Conservation (phyloP, 805 yeast species). For the Schizosaccharomyces osmophilus region DNA sequence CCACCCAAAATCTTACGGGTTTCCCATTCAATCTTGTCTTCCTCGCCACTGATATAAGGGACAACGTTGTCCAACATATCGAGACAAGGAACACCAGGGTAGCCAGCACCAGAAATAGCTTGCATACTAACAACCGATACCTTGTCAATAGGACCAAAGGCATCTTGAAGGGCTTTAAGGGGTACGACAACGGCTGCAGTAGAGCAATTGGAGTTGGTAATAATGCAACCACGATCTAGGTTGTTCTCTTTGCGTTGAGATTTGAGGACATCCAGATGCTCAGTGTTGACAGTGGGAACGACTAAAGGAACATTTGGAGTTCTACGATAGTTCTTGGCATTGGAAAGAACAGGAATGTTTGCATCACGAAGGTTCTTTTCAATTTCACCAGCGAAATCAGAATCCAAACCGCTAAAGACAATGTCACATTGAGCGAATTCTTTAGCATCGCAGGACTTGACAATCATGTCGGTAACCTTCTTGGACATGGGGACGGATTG, state of each 20-base stretch:
- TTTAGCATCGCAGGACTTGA: conserved; percentile 53
- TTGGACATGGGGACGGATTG: conserved; percentile 69
- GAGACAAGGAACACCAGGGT: conserved; percentile 91
- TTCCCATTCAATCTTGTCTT: conserved; percentile 96
- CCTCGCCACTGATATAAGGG: conserved; percentile 90
- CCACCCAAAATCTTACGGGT: conserved; percentile 78
- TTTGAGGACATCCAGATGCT: conserved; percentile 55
- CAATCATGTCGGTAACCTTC: conserved; percentile 33
- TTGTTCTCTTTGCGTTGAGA: neutral
- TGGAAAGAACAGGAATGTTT: conserved; percentile 70
- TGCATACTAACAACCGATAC: conserved; percentile 81
- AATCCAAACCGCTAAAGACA: conserved; percentile 83
- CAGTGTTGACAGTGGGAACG: conserved; percentile 87
- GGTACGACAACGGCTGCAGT: conserved; percentile 97
- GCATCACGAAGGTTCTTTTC: conserved; percentile 63
- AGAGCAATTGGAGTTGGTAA: conserved; percentile 93
- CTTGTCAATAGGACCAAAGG: conserved; percentile 71
- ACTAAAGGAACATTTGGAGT: conserved; percentile 67
- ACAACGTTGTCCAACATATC: conserved; percentile 85
- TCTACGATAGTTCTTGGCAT: conserved; percentile 90
- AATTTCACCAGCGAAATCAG: conserved; percentile 78
- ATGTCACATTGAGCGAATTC: conserved; percentile 73
- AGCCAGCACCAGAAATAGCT: conserved; percentile 96
- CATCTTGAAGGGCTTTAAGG: conserved; percentile 71
- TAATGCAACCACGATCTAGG: conserved; percentile 40